A percentile compares a stretch with the other conserved stretches of the same genome.
phyloP scores from a whole-genome alignment of 2,329 filamentous ascomycete genomes.

The Peltaster fructicola region DNA sequence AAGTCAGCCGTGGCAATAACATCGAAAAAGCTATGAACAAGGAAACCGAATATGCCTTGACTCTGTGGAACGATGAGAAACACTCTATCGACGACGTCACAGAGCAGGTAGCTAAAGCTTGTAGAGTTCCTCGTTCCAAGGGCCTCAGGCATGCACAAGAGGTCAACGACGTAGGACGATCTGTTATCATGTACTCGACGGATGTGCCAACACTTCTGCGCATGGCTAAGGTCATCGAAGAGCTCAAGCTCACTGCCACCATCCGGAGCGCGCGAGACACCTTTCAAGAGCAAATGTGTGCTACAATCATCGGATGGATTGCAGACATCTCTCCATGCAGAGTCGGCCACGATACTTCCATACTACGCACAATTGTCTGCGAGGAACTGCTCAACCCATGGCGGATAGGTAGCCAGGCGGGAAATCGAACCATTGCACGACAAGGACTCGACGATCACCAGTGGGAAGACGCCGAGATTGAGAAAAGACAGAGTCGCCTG shows the following conservation, averaged over 20 bases:
- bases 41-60: conserved; percentile 59
- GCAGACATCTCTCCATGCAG: conserved; percentile 80
- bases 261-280: conserved; percentile 87
- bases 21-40: conserved; percentile 37
- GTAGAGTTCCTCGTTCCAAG: conserved; percentile 50
- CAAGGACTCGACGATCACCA: conserved; percentile 72
- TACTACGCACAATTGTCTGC: conserved; percentile 68
- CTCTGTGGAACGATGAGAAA: conserved; percentile 98
- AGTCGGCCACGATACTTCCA: conserved; percentile 60
- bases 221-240: conserved; percentile 75
- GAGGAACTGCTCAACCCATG: conserved; percentile 81
- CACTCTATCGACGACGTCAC: conserved; percentile 85
- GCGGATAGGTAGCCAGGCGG: conserved; percentile 69
- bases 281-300: conserved; percentile 96
- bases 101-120: conserved; percentile 79
- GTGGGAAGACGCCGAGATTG: conserved; percentile 33
- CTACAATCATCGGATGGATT: conserved; percentile 93
- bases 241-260: conserved; percentile 91
- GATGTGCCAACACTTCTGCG: conserved; percentile 56
- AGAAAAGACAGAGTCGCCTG: conserved; percentile 22
- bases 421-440: conserved; percentile 59
- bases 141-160: conserved; percentile 66
- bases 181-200: conserved; percentile 58
- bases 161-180: conserved; percentile 74
- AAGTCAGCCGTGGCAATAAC: conserved; percentile 45